A percentile compares a stretch with the other conserved stretches of the same genome.
These are phyloP conservation scores for Macrophomina tecta DNA, from an alignment of 2,329 filamentous ascomycete genomes.

Conservation along the genomic window DNA sequence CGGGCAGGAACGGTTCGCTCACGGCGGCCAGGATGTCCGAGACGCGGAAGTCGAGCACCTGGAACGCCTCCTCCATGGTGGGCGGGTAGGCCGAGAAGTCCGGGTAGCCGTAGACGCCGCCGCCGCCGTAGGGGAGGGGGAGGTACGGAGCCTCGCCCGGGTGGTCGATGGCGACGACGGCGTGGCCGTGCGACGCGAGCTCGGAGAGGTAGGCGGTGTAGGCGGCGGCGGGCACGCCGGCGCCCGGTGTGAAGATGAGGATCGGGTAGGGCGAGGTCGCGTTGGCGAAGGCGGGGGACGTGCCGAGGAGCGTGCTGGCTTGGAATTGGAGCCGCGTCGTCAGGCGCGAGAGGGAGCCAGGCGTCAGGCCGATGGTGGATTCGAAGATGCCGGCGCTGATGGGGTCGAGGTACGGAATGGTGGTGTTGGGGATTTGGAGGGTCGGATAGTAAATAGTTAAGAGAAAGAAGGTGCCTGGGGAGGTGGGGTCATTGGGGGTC, in stretches of 20 bases:
- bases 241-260: constrained; percentile 20
- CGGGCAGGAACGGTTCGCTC: neutral
- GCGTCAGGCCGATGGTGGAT: constrained; percentile 23
- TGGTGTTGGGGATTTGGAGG: constrained; percentile 29
- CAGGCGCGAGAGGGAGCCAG: constrained; percentile 4
- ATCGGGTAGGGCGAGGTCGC: constrained; percentile 16
- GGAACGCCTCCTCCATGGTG: neutral
- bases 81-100: neutral
- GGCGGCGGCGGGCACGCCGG: constrained; percentile 20
- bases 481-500: constrained; percentile 35
- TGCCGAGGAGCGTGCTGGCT: neutral
- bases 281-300: constrained; percentile 13
- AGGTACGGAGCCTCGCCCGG: constrained; percentile 21
- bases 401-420: constrained; percentile 36
- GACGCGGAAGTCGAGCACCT: neutral
- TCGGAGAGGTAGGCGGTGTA: constrained; percentile 14
- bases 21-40: neutral
- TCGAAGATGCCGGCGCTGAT: constrained; percentile 33
- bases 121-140: neutral
- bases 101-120: constrained; percentile 8
- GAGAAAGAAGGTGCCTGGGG: constrained; percentile 31
- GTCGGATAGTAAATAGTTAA: constrained; percentile 40
- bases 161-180: constrained; percentile 19
- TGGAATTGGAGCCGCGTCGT: constrained; percentile 11
- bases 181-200: constrained; percentile 14